Evolutionary conservation across 768 basidiomycete species (phyloP).

Genomic region (Lactifluus rugatus): DNA sequence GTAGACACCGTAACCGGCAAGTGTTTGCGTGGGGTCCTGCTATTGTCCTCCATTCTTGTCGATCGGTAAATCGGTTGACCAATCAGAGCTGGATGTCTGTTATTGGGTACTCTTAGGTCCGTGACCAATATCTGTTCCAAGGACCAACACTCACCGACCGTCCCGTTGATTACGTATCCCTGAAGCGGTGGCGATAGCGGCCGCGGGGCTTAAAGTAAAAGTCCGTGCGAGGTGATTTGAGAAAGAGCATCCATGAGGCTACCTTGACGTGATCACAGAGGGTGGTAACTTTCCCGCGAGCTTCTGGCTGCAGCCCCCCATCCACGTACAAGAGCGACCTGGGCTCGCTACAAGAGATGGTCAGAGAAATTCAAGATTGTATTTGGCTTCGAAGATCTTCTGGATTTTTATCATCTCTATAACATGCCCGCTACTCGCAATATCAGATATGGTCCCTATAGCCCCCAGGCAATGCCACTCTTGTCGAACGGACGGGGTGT

Average conservation of each 20-base stretch:
- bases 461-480: not conserved
- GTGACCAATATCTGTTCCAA: not conserved
- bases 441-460: not conserved
- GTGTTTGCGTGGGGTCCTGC: not conserved
- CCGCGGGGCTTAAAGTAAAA: not conserved
- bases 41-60: conserved; percentile 11
- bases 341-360: not conserved
- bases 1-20: not conserved
- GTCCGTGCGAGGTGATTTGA: conserved; percentile 1
- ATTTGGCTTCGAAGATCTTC: not conserved
- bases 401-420: not conserved
- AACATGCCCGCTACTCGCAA: conserved; percentile 6
- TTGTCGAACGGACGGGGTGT: not conserved
- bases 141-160: not conserved
- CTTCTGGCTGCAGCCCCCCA: not conserved
- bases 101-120: not conserved
- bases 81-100: conserved; percentile 1
- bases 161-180: not conserved
- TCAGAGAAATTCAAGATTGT: not conserved
- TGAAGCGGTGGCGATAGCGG: not conserved
- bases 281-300: not conserved
- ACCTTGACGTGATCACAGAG: not conserved
- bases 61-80: not conserved
- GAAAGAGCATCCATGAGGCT: not conserved
- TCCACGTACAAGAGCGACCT: not conserved